phyloP scores from a whole-genome alignment of 805 yeast genomes.

The Ogataea methylovora region DNA sequence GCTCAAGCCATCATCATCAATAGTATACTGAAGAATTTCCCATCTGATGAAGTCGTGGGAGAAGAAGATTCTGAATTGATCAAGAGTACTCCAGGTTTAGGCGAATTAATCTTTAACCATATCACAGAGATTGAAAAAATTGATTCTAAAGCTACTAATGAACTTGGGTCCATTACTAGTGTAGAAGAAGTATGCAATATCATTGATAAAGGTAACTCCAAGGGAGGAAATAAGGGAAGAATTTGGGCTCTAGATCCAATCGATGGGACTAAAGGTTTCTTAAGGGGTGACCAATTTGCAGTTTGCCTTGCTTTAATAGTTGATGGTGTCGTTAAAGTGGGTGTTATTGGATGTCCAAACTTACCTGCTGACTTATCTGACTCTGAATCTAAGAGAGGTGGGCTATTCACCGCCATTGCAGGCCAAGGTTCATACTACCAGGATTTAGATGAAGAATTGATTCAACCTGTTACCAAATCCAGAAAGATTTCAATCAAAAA shows the following conservation, averaged over 20 bases:
- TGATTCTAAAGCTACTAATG: constrained; percentile 25
- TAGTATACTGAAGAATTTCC: constrained; percentile 73
- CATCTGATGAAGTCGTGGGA: constrained; percentile 82
- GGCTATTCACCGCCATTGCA: constrained; percentile 62
- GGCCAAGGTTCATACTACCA: constrained; percentile 62
- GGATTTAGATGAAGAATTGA: constrained; percentile 29
- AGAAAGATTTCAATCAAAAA: constrained; percentile 45
- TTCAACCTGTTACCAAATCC: constrained; percentile 30
- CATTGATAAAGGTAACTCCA: constrained; percentile 73
- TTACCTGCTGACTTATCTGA: constrained; percentile 44
- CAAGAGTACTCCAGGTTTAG: constrained; percentile 40
- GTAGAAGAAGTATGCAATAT: constrained; percentile 48
- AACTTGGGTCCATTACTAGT: constrained; percentile 35
- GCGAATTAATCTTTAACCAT: constrained; percentile 49
- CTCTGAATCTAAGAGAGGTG: constrained; percentile 49
- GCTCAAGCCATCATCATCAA: constrained; percentile 91
- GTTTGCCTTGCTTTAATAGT: constrained; percentile 88
- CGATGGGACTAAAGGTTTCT: constrained; percentile 95
- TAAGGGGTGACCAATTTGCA: constrained; percentile 95
- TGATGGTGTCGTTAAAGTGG: constrained; percentile 78
- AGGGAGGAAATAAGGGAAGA: constrained; percentile 74
- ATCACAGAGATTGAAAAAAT: constrained; percentile 44
- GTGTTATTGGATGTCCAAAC: constrained; percentile 96
- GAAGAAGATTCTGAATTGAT: constrained; percentile 83
- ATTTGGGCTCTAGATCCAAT: constrained; percentile 98